These are phyloP conservation scores for Chenopodium album DNA, from an alignment of 148 eudicot species.

Conservation along the genomic window DNA sequence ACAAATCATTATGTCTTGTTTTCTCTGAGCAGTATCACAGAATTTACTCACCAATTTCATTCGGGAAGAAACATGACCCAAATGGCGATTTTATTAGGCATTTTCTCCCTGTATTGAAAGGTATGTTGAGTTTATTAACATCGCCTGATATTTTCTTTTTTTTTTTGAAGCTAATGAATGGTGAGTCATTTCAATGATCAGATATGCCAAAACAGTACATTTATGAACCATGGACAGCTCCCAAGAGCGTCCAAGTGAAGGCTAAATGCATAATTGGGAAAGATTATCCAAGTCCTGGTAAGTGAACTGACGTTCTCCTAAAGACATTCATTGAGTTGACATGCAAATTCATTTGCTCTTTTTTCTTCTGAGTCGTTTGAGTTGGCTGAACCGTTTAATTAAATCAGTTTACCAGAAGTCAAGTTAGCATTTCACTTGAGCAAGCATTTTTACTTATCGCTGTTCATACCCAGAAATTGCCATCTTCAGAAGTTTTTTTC, in stretches of 20 bases:
- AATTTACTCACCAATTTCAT: constrained; percentile 82
- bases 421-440: not conserved
- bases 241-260: constrained; percentile 67
- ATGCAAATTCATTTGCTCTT: not conserved
- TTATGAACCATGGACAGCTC: constrained; percentile 97
- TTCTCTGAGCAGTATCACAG: constrained; percentile 64
- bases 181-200: constrained; percentile 24
- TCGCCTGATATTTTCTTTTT: not conserved
- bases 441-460: not conserved
- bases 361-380: not conserved
- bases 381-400: too few species aligned
- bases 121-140: constrained; percentile 27
- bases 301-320: not conserved
- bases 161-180: not conserved
- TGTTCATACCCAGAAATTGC: too few species aligned
- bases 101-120: constrained; percentile 85
- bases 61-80: constrained; percentile 89
- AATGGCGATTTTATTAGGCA: constrained; percentile 76
- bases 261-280: constrained; percentile 84
- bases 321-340: not conserved
- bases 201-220: constrained; percentile 95
- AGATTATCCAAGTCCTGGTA: constrained; percentile 91
- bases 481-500: too few species aligned
- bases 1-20: not conserved
- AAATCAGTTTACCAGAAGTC: not conserved